Evolutionary conservation across 306 rosid species (phyloP).

Genomic region (Castanea crenata): DNA sequence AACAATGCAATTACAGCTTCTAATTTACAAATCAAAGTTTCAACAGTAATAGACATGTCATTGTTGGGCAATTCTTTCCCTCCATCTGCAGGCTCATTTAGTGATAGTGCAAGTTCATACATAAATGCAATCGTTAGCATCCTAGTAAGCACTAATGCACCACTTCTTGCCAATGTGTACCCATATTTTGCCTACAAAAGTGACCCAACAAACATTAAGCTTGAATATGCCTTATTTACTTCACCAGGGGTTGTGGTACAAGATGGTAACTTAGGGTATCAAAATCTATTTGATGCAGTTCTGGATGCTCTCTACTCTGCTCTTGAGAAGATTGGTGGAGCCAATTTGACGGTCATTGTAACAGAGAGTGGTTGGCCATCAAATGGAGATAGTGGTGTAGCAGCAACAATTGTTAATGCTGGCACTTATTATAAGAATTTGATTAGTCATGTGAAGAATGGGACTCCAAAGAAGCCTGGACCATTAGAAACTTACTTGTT

Average conservation of each 20-base stretch:
- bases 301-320: constrained; percentile 52
- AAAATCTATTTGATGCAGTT: constrained; percentile 43
- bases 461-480: constrained; percentile 42
- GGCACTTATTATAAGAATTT: constrained; percentile 39
- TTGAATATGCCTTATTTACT: constrained; percentile 42
- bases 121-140: constrained; percentile 35
- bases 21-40: constrained; percentile 53
- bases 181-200: constrained; percentile 39
- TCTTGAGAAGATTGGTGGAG: constrained; percentile 43
- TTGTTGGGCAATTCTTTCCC: constrained; percentile 36
- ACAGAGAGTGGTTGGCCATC: constrained; percentile 82
- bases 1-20: constrained; percentile 28
- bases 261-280: constrained; percentile 27
- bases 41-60: constrained; percentile 36
- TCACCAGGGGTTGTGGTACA: constrained; percentile 23
- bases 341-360: constrained; percentile 38
- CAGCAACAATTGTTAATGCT: constrained; percentile 41
- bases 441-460: constrained; percentile 40
- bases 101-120: constrained; percentile 9
- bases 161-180: constrained; percentile 65
- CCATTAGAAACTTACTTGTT: constrained; percentile 38
- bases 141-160: constrained; percentile 32
- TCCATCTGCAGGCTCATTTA: constrained; percentile 38
- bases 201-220: neutral
- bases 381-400: constrained; percentile 24